phyloP scores from a whole-genome alignment of 768 basidiomycete species.

The Mycena kentingensis region DNA sequence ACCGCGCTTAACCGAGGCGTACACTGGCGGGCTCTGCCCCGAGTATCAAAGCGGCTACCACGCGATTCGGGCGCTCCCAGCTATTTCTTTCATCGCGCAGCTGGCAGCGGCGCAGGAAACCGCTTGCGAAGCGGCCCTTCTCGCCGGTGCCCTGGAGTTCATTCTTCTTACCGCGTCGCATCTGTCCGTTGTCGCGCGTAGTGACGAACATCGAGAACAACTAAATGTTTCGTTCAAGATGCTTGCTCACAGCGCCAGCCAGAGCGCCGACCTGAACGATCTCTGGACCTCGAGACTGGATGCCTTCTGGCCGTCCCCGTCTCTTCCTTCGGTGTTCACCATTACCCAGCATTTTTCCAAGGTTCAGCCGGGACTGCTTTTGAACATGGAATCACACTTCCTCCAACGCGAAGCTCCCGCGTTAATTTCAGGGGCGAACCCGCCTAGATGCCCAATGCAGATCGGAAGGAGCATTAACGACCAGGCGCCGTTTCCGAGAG shows the following conservation, averaged over 20 bases:
- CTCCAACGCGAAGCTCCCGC: conserved; percentile 3
- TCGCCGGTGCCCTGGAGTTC: conserved; percentile 11
- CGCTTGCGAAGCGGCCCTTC: conserved; percentile 9
- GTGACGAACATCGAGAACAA: background rate
- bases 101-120: conserved; percentile 6
- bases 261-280: background rate
- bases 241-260: background rate
- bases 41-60: background rate
- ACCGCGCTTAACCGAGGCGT: conserved; percentile 2
- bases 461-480: conserved; percentile 4
- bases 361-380: conserved; percentile 1
- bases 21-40: conserved; percentile 1
- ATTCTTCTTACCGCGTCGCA: conserved; percentile 5
- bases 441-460: conserved; percentile 4
- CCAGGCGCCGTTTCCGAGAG: background rate
- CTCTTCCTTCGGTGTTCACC: conserved; percentile 1
- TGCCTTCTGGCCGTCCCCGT: conserved; percentile 7
- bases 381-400: conserved; percentile 10
- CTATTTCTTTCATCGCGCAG: conserved; percentile 9
- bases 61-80: background rate
- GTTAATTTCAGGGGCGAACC: conserved; percentile 3
- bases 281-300: conserved; percentile 4
- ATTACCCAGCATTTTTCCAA: conserved; percentile 5
- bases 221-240: background rate
- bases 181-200: too few relatives aligned